Percentiles rank a stretch among this genome's conserved stretches.
These are phyloP conservation scores for Aspergillus ochraceus DNA, from an alignment of 2,329 filamentous ascomycete species.

Conservation along the genomic window DNA sequence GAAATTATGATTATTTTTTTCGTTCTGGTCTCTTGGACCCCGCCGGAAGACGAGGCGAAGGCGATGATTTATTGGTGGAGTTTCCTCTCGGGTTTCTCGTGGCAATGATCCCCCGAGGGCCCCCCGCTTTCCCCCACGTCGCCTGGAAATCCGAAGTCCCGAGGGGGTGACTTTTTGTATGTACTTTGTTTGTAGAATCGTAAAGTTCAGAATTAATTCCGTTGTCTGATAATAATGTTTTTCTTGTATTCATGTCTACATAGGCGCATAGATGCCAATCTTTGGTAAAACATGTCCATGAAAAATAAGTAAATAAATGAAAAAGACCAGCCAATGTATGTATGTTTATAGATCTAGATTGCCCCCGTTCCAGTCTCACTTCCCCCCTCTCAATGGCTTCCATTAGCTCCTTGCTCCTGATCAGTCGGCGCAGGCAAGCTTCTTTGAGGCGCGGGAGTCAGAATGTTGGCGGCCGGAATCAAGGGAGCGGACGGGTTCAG, in stretches of 20 bases:
- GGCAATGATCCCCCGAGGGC: constrained; percentile 33
- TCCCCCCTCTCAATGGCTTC: constrained; percentile 6
- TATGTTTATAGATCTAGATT: neutral
- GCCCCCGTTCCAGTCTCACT: neutral
- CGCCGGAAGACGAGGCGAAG: constrained; percentile 15
- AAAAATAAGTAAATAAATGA: neutral
- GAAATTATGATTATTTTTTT: neutral
- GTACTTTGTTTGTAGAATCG: no score
- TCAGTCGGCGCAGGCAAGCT: constrained; percentile 40
- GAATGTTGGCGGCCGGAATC: constrained; percentile 71
- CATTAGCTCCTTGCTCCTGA: constrained; percentile 23
- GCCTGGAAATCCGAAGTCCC: no score
- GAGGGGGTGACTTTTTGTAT: no score
- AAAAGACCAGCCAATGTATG: neutral
- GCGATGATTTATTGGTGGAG: constrained; percentile 19
- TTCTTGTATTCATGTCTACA: neutral
- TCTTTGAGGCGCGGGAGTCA: constrained; percentile 63
- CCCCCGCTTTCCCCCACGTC: constrained; percentile 3
- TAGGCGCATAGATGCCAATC: no score
- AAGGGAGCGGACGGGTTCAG: constrained; percentile 79
- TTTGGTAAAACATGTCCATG: neutral
- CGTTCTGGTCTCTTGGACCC: constrained; percentile 6
- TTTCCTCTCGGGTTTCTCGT: constrained; percentile 26
- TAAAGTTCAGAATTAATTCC: no score
- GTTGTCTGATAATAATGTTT: neutral